Base-by-base conservation (phyloP, 495 filamentous ascomycete genomes). In the Hyaloscypha finlandica region DNA sequence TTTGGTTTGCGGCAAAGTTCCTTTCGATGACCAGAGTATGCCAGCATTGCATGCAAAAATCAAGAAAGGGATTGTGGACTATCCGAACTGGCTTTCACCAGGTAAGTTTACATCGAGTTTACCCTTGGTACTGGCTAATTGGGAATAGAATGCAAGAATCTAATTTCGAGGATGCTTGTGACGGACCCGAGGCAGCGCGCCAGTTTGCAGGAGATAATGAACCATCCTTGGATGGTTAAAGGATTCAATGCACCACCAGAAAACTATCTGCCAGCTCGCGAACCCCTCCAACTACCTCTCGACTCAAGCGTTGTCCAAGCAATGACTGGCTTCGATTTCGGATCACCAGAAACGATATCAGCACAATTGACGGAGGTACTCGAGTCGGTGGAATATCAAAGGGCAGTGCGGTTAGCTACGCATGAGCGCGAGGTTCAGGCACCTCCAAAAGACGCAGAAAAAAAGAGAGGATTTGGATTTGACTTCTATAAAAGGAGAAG, bases 11-110 rank as follows among this genome's bases (percentile, higher is more conserved):
- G 95, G 95, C 9, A 99, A 97, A 76, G 95, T 99, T 5, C 95
- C 95, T 3, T 99, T 99, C 74, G 95, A 99, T 74, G 95, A 99
- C 72, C 95, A 99, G 77, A 97, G 93, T 79, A 99, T 99, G 95
- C 95, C 94, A 31, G 93, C 97, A 68, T 81, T 99, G 57, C 95
- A 99, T 81, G 94, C 93, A 32, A 98, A 99, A 83, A 99, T 99
- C 77, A 99, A 99, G 80, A 95, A 96, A 74, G 95, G 95, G 51
- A 79, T 89, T 22, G 96, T 99, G 25, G 95, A 99, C 75, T 99
- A 97, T 76, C 95, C 96, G 19, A 89, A 87, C 58, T 97, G 96
- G 83, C 86, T 99, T 35, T 92, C 93, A 37, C 81, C 88, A 72
- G 95, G 95, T 95, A 83, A 73, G 89, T 78, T 8, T 11, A 0